A percentile compares a stretch with the other conserved stretches of the same genome.
phyloP scores from a whole-genome alignment of 352 stramenopile species.

The Vaucheria bursata region DNA sequence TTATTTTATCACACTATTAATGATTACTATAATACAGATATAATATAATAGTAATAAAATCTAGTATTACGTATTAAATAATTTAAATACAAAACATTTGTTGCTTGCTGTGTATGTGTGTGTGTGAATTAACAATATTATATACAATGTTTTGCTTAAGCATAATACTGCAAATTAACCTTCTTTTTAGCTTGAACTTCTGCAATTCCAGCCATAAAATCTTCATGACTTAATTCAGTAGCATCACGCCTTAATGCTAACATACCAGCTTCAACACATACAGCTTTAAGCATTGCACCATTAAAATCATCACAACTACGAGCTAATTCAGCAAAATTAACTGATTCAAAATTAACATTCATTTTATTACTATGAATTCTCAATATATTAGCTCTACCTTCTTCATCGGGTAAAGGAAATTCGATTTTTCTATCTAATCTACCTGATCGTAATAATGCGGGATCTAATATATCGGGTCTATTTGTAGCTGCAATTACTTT shows the following conservation, averaged over 20 bases:
- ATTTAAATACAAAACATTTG: too few relatives aligned
- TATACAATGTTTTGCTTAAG: too few relatives aligned
- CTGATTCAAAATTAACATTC: slow-evolving; percentile 53
- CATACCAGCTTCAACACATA: slow-evolving; percentile 98
- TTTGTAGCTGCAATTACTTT: slow-evolving; percentile 97
- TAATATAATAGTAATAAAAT: too few relatives aligned
- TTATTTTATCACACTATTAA: too few relatives aligned
- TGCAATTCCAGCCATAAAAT: slow-evolving; percentile 98
- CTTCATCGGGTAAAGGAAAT: slow-evolving; percentile 91
- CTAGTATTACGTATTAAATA: too few relatives aligned
- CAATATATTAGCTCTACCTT: slow-evolving; percentile 87
- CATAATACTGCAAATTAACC: slow-evolving; percentile 86
- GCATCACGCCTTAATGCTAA: slow-evolving; percentile 85
- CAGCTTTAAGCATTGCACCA: slow-evolving; percentile 92
- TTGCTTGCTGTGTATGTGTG: too few relatives aligned
- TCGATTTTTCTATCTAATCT: slow-evolving; percentile 85
- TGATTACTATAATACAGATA: too few relatives aligned
- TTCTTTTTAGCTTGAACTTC: slow-evolving; percentile 96
- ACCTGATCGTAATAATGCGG: slow-evolving; percentile 82
- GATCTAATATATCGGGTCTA: slow-evolving; percentile 87
- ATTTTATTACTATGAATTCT: slow-evolving; percentile 79
- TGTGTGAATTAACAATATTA: too few relatives aligned
- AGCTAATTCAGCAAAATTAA: slow-evolving; percentile 95
- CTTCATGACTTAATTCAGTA: slow-evolving; percentile 56
- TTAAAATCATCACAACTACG: slow-evolving; percentile 98